phyloP scores from a whole-genome alignment of 202 grass and related monocot genomes.

The Musa balbisiana region DNA sequence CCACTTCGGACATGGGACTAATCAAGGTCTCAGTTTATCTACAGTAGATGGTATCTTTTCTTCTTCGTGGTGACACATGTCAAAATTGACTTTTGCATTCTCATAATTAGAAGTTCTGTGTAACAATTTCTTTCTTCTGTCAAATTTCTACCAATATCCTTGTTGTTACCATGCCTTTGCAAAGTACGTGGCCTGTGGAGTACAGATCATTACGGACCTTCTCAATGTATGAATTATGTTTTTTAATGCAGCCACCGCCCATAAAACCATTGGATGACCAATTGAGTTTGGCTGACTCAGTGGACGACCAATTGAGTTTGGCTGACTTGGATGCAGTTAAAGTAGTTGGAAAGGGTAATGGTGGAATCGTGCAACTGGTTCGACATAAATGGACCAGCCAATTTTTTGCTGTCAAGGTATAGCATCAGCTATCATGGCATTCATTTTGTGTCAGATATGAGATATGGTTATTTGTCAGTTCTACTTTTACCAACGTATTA shows the following conservation, averaged over 20 bases:
- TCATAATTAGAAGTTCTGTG: too few species aligned
- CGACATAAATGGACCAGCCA: slow-evolving; percentile 94
- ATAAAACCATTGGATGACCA: slow-evolving; percentile 51
- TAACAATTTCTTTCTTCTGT: too few species aligned
- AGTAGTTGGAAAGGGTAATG: slow-evolving; percentile 89
- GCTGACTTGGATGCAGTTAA: slow-evolving; percentile 81
- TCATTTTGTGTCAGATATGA: background rate
- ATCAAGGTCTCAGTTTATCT: too few species aligned
- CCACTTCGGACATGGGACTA: too few species aligned
- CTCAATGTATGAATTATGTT: background rate
- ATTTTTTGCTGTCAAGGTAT: slow-evolving; percentile 97
- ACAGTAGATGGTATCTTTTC: too few species aligned
- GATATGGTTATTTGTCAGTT: background rate
- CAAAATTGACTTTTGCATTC: too few species aligned
- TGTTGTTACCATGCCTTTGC: too few species aligned
- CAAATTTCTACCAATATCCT: too few species aligned
- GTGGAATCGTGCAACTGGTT: slow-evolving; percentile 86
- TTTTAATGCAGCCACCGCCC: slow-evolving; percentile 36
- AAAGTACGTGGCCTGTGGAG: background rate
- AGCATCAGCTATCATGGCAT: background rate
- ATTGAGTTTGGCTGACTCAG: too few species aligned
- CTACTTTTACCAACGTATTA: background rate
- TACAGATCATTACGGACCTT: background rate
- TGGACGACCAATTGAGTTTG: slow-evolving; percentile 41
- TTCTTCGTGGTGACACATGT: too few species aligned